Evolutionary conservation across 108 stramenopile genomes (phyloP).

Genomic region (Nitzschia sp.): DNA sequence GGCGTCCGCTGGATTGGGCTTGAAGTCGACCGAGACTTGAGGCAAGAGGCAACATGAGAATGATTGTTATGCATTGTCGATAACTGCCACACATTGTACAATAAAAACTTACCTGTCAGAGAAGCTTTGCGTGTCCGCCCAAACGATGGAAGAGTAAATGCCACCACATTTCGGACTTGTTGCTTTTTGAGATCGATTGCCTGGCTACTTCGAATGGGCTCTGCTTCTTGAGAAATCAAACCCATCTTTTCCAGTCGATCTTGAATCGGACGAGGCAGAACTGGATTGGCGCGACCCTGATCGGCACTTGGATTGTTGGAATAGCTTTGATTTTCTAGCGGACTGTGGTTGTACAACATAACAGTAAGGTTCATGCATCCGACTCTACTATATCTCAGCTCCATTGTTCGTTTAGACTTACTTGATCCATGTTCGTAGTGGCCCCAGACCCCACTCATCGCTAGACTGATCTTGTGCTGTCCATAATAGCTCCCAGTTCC

Average conservation of each 20-base stretch:
- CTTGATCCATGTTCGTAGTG: slow-evolving; percentile 61
- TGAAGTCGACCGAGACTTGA: slow-evolving; percentile 53
- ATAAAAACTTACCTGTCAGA: slow-evolving; percentile 29
- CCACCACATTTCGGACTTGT: slow-evolving; percentile 73
- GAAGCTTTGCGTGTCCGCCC: slow-evolving; percentile 30
- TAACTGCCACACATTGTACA: too few species aligned
- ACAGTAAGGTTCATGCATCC: neutral
- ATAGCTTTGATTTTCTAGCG: slow-evolving; percentile 86
- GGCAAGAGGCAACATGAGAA: neutral
- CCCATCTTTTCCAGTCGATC: slow-evolving; percentile 71
- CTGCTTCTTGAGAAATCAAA: slow-evolving; percentile 29
- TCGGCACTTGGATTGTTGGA: slow-evolving; percentile 62
- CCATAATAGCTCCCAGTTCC: slow-evolving; percentile 84
- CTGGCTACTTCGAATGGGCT: slow-evolving; percentile 64
- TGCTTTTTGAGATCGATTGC: slow-evolving; percentile 67
- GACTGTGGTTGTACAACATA: too few species aligned
- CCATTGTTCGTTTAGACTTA: slow-evolving; percentile 6
- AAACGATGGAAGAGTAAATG: slow-evolving; percentile 39
- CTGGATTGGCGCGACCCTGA: slow-evolving; percentile 60
- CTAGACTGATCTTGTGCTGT: slow-evolving; percentile 74
- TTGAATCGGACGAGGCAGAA: slow-evolving; percentile 64
- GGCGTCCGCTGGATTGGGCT: slow-evolving; percentile 50
- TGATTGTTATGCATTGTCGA: too few species aligned
- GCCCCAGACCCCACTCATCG: slow-evolving; percentile 22
- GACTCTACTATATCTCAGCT: neutral